These are phyloP conservation scores for Peronospora farinosa DNA, from an alignment of 352 stramenopile genomes.

Conservation along the genomic window DNA sequence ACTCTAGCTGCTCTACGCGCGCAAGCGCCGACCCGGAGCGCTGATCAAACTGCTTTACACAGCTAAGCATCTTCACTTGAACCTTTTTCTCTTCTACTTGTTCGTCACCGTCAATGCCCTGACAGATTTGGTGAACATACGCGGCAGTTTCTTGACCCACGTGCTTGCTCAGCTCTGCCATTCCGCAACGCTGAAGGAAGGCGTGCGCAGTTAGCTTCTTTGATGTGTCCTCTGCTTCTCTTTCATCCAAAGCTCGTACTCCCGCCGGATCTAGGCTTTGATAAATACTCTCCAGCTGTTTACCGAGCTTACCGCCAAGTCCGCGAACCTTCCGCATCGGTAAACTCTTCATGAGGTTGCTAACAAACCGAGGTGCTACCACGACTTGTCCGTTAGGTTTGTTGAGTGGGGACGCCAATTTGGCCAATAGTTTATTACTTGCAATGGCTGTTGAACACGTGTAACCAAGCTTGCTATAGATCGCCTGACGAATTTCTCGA, in stretches of 20 bases:
- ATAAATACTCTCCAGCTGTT: slow-evolving; percentile 59
- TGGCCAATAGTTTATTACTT: slow-evolving; percentile 73
- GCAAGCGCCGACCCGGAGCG: slow-evolving; percentile 42
- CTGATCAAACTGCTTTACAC: slow-evolving; percentile 77
- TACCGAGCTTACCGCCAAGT: slow-evolving; percentile 70
- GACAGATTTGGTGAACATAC: slow-evolving; percentile 53
- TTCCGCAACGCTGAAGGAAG: slow-evolving; percentile 48
- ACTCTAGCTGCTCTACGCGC: slow-evolving; percentile 52
- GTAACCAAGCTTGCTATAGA: slow-evolving; percentile 62
- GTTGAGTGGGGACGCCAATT: slow-evolving; percentile 72
- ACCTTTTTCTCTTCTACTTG: slow-evolving; percentile 68
- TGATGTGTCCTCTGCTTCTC: slow-evolving; percentile 8
- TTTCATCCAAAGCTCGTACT: not conserved
- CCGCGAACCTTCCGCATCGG: slow-evolving; percentile 68
- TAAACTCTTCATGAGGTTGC: slow-evolving; percentile 58
- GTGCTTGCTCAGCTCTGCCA: slow-evolving; percentile 44
- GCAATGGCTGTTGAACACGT: slow-evolving; percentile 78
- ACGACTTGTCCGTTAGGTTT: slow-evolving; percentile 79
- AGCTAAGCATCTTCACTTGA: slow-evolving; percentile 58
- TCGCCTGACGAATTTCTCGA: slow-evolving; percentile 58
- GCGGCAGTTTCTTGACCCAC: slow-evolving; percentile 56
- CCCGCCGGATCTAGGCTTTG: slow-evolving; percentile 24
- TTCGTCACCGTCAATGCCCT: slow-evolving; percentile 58
- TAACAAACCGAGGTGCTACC: slow-evolving; percentile 56
- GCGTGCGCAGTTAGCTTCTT: slow-evolving; percentile 33